phyloP scores from a whole-genome alignment of 2,329 filamentous ascomycete species.

The Ophiostoma novo-ulmi region DNA sequence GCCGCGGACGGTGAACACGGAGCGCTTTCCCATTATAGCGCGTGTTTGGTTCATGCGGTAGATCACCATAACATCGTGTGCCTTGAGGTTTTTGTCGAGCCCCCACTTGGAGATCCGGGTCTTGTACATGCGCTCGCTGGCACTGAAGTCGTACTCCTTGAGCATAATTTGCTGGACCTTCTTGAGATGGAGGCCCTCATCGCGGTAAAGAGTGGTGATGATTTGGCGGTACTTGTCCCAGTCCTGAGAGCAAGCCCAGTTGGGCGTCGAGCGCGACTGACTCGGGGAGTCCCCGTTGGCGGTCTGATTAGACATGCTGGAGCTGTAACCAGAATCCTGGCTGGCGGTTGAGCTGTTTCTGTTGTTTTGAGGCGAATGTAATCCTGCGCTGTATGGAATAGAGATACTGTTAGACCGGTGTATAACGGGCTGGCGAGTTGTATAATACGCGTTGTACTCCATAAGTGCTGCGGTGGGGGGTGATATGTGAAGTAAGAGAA shows the following conservation, averaged over 20 bases:
- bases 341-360: constrained; percentile 6
- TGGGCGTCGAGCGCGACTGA: neutral
- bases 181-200: constrained; percentile 30
- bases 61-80: constrained; percentile 31
- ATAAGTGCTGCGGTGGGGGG: neutral
- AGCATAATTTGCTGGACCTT: constrained; percentile 33
- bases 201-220: constrained; percentile 32
- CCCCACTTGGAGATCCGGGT: constrained; percentile 35
- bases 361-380: neutral
- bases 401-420: neutral
- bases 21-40: constrained; percentile 29
- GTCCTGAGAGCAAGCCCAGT: constrained; percentile 25
- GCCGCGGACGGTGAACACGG: constrained; percentile 30
- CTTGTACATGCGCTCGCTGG: constrained; percentile 36
- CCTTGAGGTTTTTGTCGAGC: constrained; percentile 34
- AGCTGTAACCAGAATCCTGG: neutral
- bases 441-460: constrained; percentile 1
- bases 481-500: neutral
- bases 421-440: neutral
- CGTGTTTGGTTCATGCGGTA: constrained; percentile 30
- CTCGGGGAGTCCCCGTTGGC: neutral
- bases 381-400: neutral
- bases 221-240: constrained; percentile 31
- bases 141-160: constrained; percentile 29
- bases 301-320: neutral